Percentiles rank a stretch among this genome's conserved stretches.
Conservation (phyloP, 345 rosid genomes). For the Eucalyptus sp. region DNA sequence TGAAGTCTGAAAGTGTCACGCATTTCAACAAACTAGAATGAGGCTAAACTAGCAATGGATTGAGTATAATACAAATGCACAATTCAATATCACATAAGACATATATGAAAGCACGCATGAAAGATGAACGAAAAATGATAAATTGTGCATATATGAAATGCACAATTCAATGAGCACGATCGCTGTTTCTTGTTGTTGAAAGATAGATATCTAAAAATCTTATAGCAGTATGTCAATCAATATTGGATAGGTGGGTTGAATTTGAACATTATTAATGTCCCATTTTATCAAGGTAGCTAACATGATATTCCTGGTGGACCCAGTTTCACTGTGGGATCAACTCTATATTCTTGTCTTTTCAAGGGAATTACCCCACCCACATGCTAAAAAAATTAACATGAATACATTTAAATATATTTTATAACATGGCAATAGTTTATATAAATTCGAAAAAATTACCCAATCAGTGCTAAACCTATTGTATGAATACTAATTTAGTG, state of each 20-base stretch:
- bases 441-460: too few relatives aligned
- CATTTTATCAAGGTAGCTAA: not conserved
- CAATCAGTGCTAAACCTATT: too few relatives aligned
- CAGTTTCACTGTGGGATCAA: not conserved
- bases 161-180: not conserved
- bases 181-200: not conserved
- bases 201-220: not conserved
- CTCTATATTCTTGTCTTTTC: too few relatives aligned
- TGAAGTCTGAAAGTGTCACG: not conserved
- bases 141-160: too few relatives aligned
- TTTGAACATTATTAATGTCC: not conserved
- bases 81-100: not conserved
- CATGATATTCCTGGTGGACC: conserved; percentile 2
- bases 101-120: not conserved
- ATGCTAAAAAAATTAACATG: too few relatives aligned
- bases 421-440: too few relatives aligned
- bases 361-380: too few relatives aligned
- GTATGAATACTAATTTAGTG: too few relatives aligned
- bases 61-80: not conserved
- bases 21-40: not conserved
- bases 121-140: not conserved
- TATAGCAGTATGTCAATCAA: not conserved
- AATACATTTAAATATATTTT: too few relatives aligned
- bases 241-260: not conserved
- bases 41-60: not conserved